Percentiles rank a stretch among this genome's conserved stretches.
phyloP scores from a whole-genome alignment of 345 rosid species.

The Rhodamnia argentea region DNA sequence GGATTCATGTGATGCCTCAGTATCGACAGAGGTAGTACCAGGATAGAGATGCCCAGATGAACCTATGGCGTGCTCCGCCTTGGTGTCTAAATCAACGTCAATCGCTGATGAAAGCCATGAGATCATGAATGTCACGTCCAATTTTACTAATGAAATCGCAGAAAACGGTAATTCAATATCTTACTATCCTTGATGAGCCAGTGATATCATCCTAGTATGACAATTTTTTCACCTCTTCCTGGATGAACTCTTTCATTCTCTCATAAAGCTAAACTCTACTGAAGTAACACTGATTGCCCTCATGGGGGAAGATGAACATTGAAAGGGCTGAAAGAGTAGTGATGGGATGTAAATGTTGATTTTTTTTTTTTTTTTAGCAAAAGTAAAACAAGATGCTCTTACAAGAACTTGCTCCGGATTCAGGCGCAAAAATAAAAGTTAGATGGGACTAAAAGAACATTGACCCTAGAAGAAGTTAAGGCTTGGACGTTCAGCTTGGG shows the following conservation, averaged over 20 bases:
- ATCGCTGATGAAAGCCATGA: background rate
- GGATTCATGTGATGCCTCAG: background rate
- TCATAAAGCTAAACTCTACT: background rate
- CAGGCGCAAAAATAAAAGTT: background rate
- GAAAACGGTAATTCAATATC: background rate
- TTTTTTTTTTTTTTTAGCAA: background rate
- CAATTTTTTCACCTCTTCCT: background rate
- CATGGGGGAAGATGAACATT: background rate
- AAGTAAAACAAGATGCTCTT: background rate
- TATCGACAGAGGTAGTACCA: background rate
- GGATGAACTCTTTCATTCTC: background rate
- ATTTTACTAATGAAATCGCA: background rate
- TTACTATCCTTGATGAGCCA: background rate
- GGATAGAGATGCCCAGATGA: background rate
- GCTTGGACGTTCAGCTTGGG: background rate
- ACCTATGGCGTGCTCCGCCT: background rate
- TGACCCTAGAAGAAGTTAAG: background rate
- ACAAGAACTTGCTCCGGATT: background rate
- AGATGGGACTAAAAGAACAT: background rate
- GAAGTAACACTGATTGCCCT: background rate
- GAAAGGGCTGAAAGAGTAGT: background rate
- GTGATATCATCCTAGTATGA: background rate
- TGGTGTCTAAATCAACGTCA: background rate
- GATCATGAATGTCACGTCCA: background rate
- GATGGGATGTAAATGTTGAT: background rate